Evolutionary conservation across 805 yeast species (phyloP).

Genomic region (Monosporozyma solicola): DNA sequence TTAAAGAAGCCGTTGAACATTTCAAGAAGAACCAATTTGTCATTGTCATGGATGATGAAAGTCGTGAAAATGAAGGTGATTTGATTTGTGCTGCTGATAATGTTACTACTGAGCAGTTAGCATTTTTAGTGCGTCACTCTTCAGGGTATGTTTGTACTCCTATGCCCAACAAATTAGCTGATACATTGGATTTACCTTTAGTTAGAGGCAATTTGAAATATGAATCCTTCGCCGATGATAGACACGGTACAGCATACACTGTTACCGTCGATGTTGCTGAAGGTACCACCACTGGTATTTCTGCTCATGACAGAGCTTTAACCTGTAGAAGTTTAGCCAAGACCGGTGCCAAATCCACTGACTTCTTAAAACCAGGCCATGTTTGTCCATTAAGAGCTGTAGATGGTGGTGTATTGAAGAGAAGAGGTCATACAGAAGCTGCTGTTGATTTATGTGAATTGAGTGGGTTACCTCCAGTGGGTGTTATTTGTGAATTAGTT

Average conservation of each 20-base stretch:
- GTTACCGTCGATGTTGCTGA: slow-evolving; percentile 77
- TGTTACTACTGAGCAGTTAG: slow-evolving; percentile 78
- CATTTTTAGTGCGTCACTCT: slow-evolving; percentile 78
- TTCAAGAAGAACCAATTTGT: slow-evolving; percentile 46
- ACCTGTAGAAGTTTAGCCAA: slow-evolving; percentile 70
- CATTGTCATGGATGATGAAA: slow-evolving; percentile 92
- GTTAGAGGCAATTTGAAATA: slow-evolving; percentile 38
- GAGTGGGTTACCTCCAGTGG: slow-evolving; percentile 76
- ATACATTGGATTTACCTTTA: slow-evolving; percentile 65
- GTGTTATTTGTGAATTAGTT: slow-evolving; percentile 89
- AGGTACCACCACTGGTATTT: slow-evolving; percentile 94
- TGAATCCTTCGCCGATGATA: slow-evolving; percentile 45
- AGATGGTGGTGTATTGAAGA: slow-evolving; percentile 68
- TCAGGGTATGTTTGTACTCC: slow-evolving; percentile 95
- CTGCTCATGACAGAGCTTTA: slow-evolving; percentile 86
- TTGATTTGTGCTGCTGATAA: slow-evolving; percentile 82
- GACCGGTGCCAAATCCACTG: slow-evolving; percentile 39
- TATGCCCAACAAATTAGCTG: slow-evolving; percentile 66
- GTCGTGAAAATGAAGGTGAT: slow-evolving; percentile 96
- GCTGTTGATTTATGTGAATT: slow-evolving; percentile 78
- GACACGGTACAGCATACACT: slow-evolving; percentile 96
- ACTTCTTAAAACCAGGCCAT: slow-evolving; percentile 89
- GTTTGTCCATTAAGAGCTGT: slow-evolving; percentile 85
- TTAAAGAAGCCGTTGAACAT: slow-evolving; percentile 25
- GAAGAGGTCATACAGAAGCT: slow-evolving; percentile 97